phyloP scores from a whole-genome alignment of 257 asterid genomes.

The Lantana camara region DNA sequence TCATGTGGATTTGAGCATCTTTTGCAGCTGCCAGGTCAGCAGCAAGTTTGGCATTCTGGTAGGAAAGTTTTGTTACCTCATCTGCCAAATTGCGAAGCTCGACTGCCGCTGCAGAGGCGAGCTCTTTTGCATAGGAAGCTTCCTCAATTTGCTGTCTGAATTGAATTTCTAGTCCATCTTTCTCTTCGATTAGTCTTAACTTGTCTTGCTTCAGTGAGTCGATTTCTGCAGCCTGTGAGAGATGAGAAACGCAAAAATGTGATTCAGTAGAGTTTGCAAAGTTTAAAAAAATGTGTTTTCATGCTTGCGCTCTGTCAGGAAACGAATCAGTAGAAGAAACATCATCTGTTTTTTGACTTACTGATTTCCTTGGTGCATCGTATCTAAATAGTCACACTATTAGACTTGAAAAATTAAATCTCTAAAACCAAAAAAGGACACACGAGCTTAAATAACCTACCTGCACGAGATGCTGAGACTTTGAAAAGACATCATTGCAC shows the following conservation, averaged over 20 bases:
- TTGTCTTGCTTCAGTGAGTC: constrained; percentile 77
- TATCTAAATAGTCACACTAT: too few species aligned
- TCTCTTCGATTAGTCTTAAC: constrained; percentile 54
- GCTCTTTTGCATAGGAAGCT: constrained; percentile 78
- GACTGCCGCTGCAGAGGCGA: constrained; percentile 84
- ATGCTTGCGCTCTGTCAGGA: too few species aligned
- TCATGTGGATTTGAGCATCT: constrained; percentile 36
- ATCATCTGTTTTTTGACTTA: too few species aligned
- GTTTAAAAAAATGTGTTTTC: too few species aligned
- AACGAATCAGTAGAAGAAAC: too few species aligned
- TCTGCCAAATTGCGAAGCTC: constrained; percentile 84
- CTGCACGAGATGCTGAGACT: constrained; percentile 58
- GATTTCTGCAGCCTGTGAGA: constrained; percentile 68
- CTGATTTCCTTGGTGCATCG: too few species aligned
- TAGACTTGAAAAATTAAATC: too few species aligned
- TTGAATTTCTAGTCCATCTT: constrained; percentile 61
- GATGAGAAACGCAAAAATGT: constrained; percentile 21
- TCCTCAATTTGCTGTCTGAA: constrained; percentile 63
- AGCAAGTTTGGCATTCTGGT: constrained; percentile 64
- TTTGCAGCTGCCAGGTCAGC: constrained; percentile 54
- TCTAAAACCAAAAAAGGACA: neutral
- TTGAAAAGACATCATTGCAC: constrained; percentile 41
- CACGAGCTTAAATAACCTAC: constrained; percentile 35
- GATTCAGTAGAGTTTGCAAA: neutral
- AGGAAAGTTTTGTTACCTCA: constrained; percentile 81